Percentiles rank a stretch among this genome's conserved stretches.
phyloP scores from a whole-genome alignment of 495 filamentous ascomycete species.

The Aspergillus cavernicola region DNA sequence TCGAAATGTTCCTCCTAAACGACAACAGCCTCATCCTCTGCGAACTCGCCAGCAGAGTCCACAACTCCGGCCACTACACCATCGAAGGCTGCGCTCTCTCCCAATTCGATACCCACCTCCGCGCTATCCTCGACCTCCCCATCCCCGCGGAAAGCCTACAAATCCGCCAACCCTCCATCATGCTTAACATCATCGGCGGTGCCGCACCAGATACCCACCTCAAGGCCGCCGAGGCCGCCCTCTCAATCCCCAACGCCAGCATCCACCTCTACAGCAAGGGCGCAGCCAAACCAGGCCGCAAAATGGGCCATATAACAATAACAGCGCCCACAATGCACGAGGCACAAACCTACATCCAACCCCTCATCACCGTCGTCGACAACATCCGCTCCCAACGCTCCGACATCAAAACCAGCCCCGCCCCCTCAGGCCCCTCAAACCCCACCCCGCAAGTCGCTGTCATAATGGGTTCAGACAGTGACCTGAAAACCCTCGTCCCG shows the following conservation, averaged over 20 bases:
- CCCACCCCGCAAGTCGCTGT: constrained; percentile 67
- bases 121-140: constrained; percentile 77
- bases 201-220: constrained; percentile 64
- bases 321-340: constrained; percentile 64
- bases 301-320: constrained; percentile 92
- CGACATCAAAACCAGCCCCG: constrained; percentile 41
- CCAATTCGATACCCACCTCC: constrained; percentile 87
- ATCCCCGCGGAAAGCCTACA: constrained; percentile 58
- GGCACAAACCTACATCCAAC: constrained; percentile 66
- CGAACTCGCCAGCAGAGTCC: constrained; percentile 91
- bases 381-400: constrained; percentile 59
- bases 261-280: constrained; percentile 93
- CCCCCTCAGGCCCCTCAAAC: constrained; percentile 29
- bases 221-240: constrained; percentile 58
- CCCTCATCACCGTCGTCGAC: constrained; percentile 61
- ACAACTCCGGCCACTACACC: constrained; percentile 96
- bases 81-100: constrained; percentile 90
- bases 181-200: constrained; percentile 96
- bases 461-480: constrained; percentile 94
- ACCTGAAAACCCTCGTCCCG: constrained; percentile 73
- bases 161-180: constrained; percentile 69
- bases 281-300: constrained; percentile 75
- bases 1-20: constrained; percentile 92
- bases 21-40: constrained; percentile 75
- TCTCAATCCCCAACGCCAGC: constrained; percentile 55